Conservation (phyloP, 768 basidiomycete genomes). For the Auricularia cornea region DNA sequence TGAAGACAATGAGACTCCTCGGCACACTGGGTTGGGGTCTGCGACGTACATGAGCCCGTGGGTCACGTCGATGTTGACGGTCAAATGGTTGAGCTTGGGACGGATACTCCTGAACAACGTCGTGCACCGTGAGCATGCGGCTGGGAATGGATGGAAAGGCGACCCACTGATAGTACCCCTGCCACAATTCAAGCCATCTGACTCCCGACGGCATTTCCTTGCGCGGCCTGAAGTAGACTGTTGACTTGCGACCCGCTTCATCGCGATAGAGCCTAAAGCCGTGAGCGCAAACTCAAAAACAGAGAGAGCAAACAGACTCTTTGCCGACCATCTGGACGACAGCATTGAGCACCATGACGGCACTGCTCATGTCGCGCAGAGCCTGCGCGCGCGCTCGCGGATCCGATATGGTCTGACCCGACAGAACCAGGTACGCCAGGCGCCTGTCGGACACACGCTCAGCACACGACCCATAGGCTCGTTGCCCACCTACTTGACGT, state of each 20-base stretch:
- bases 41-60: slow-evolving; percentile 58
- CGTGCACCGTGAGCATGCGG: background rate
- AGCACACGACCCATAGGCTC: no score
- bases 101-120: slow-evolving; percentile 33
- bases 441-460: no score
- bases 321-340: background rate
- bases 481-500: no score
- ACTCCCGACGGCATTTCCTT: background rate
- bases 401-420: background rate
- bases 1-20: background rate
- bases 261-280: background rate
- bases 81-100: slow-evolving; percentile 53
- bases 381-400: background rate
- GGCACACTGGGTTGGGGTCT: no score
- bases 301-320: background rate
- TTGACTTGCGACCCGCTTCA: background rate
- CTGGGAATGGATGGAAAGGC: background rate
- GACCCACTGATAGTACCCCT: slow-evolving; percentile 61
- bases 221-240: background rate
- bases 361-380: background rate
- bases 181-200: slow-evolving; percentile 47
- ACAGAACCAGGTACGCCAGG: no score
- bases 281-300: background rate
- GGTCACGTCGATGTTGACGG: slow-evolving; percentile 71
- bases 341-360: background rate